Evolutionary conservation across 345 rosid genomes (phyloP).

Genomic region (Cardamine chenopodiifolia): DNA sequence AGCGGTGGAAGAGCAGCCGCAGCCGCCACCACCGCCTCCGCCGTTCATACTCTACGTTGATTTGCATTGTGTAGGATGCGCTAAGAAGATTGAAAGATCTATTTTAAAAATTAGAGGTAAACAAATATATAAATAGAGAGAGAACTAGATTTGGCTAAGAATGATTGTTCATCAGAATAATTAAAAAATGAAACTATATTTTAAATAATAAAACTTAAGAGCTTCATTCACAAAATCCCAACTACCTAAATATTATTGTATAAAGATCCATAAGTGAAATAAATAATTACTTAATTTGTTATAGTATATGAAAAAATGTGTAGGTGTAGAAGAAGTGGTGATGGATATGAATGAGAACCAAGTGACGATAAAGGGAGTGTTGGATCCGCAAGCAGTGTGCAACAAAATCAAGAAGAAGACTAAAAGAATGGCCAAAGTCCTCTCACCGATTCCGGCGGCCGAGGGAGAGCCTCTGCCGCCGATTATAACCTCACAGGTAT

Average conservation of each 20-base stretch:
- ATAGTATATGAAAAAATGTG: background rate
- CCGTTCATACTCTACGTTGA: slow-evolving; percentile 74
- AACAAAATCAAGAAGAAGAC: slow-evolving; percentile 73
- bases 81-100: slow-evolving; percentile 84
- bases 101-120: slow-evolving; percentile 78
- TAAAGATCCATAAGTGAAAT: background rate
- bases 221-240: slow-evolving; percentile 13
- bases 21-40: slow-evolving; percentile 58
- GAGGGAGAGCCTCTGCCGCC: slow-evolving; percentile 78
- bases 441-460: slow-evolving; percentile 75
- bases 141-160: slow-evolving; percentile 1
- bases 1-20: slow-evolving; percentile 44
- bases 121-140: background rate
- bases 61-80: slow-evolving; percentile 93
- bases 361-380: slow-evolving; percentile 74
- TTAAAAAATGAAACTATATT: background rate
- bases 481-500: slow-evolving; percentile 66
- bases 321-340: slow-evolving; percentile 86
- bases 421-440: slow-evolving; percentile 69
- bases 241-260: slow-evolving; percentile 10
- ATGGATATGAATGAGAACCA: slow-evolving; percentile 76
- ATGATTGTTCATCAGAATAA: background rate
- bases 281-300: background rate
- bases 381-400: slow-evolving; percentile 83
- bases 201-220: background rate